These are phyloP conservation scores for Ehretia macrophylla DNA, from an alignment of 257 asterid species.

Conservation along the genomic window DNA sequence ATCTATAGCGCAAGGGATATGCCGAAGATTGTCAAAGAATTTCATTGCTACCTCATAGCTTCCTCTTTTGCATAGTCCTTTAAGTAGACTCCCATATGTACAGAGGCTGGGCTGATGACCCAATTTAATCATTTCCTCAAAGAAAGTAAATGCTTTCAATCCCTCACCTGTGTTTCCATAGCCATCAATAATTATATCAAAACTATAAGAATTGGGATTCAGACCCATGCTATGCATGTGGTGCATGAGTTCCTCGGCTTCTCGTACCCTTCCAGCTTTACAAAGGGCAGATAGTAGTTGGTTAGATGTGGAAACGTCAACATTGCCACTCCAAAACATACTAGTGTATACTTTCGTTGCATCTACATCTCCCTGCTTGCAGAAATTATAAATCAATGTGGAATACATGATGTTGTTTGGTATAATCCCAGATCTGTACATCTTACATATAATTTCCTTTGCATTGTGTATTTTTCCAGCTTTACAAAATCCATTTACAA, in stretches of 20 bases:
- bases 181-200: conserved; percentile 60
- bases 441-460: conserved; percentile 63
- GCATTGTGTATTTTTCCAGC: conserved; percentile 47
- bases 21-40: conserved; percentile 48
- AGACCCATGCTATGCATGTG: conserved; percentile 48
- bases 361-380: conserved; percentile 54
- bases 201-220: conserved; percentile 50
- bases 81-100: conserved; percentile 66
- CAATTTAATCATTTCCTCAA: conserved; percentile 57
- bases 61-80: conserved; percentile 73
- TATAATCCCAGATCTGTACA: conserved; percentile 47
- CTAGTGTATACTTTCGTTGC: conserved; percentile 45
- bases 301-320: conserved; percentile 53
- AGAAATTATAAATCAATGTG: conserved; percentile 56
- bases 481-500: conserved; percentile 70
- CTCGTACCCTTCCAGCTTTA: conserved; percentile 46
- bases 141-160: conserved; percentile 51
- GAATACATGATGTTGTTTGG: conserved; percentile 51
- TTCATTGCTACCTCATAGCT: conserved; percentile 43
- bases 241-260: conserved; percentile 64
- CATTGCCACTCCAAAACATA: conserved; percentile 52
- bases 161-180: conserved; percentile 51
- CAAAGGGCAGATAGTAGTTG: conserved; percentile 62
- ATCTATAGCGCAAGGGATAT: conserved; percentile 40
- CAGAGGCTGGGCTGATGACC: conserved; percentile 58